These are phyloP conservation scores for Kitagawia praeruptora DNA, from an alignment of 129 eudicot species.

Conservation along the genomic window DNA sequence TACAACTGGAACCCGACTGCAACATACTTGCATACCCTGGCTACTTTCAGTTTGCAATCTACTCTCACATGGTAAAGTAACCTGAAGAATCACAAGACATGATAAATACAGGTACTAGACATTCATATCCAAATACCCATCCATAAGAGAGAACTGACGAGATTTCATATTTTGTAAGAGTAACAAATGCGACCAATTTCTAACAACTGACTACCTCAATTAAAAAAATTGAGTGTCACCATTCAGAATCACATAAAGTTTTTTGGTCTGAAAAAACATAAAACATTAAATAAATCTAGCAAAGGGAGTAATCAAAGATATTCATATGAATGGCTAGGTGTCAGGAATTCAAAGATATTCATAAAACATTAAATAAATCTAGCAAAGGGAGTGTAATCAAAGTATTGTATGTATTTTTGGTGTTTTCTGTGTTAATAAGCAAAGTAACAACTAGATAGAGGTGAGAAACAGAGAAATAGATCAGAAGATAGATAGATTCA, in stretches of 20 bases:
- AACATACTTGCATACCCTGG: neutral
- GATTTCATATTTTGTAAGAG: neutral
- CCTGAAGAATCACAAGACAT: constrained; percentile 2
- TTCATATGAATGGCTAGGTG: neutral
- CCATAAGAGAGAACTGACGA: neutral
- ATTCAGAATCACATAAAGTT: neutral
- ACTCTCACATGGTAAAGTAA: neutral
- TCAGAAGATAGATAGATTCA: too few species aligned
- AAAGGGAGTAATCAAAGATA: neutral
- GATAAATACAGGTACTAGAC: neutral
- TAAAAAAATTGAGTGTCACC: neutral
- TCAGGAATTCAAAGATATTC: too few species aligned
- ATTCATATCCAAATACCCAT: neutral
- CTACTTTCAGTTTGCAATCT: neutral
- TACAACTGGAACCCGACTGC: neutral
- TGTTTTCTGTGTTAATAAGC: too few species aligned
- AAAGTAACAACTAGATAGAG: too few species aligned
- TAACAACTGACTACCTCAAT: neutral
- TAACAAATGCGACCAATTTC: neutral
- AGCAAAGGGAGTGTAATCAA: too few species aligned
- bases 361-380: too few species aligned
- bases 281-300: neutral
- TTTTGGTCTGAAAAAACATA: neutral
- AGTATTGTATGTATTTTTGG: too few species aligned
- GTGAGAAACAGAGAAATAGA: too few species aligned